Base-by-base conservation (phyloP, 108 stramenopile species). In the Nitzschia putrida region DNA sequence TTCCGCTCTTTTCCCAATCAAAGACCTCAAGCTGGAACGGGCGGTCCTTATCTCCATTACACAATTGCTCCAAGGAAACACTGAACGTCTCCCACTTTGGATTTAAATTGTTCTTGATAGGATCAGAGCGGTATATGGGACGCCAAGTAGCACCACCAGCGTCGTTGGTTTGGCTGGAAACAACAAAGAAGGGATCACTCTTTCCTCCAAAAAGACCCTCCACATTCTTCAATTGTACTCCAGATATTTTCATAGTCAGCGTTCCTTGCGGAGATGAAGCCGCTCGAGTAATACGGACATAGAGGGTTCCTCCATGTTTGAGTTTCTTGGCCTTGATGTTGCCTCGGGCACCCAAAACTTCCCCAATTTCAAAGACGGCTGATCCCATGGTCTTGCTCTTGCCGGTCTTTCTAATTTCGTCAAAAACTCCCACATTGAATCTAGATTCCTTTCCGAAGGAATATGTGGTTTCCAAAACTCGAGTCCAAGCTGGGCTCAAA, bases 151-250 rank as follows among this genome's bases (percentile, higher is more conserved):
- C 24, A 22, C 85, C 84, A 37, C 82, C 80, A 29, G 81, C 73
- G 26, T 59, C 80, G 3, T 87, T 79, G 18, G 68, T 34, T 38
- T 79, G 78, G 0, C 79, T 60, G 11, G 54, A 41, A 0, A 90
- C 38, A 52, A 85, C 85, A 61, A 85, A 85, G 45, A 95, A 95
- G 10, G 93, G 93, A 79, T 95, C 90, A 3, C 69, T 72, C 47
- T 85, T 89, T 9, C 45, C 25, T 10, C 39, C 21, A 52, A 91
- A 90, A n/a, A 88, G 47, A 37, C 93, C 89, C 45, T 92, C 93
- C 7, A 86, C 85, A 71, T 90, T 92, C 61, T 85, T 87, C n/a
- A 95, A 72, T 18, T 88, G 78, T 50, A 72, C 44, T n/a, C 93
- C 93, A 7, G 40, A 40, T 10, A 85, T 60, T 18, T 70, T 22